phyloP scores from a whole-genome alignment of 164 flowering plant species.

The Dillenia suffruticosa region DNA sequence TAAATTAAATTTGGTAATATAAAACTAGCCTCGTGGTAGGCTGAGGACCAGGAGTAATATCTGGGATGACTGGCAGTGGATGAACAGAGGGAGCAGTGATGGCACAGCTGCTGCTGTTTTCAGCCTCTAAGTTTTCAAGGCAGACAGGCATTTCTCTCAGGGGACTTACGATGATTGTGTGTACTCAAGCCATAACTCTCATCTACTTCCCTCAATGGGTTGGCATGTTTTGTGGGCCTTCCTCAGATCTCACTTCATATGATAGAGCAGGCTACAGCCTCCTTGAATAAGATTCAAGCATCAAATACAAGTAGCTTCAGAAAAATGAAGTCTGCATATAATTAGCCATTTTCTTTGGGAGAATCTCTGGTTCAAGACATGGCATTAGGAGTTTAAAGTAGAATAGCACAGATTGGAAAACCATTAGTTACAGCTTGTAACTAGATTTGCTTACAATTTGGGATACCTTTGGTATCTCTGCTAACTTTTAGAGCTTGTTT shows the following conservation, averaged over 20 bases:
- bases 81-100: slow-evolving; percentile 63
- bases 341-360: too few relatives aligned
- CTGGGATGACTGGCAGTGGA: slow-evolving; percentile 77
- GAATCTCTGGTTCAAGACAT: too few relatives aligned
- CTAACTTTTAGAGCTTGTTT: too few relatives aligned
- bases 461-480: too few relatives aligned
- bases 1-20: too few relatives aligned
- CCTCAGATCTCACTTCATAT: slow-evolving; percentile 1
- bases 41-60: slow-evolving; percentile 54
- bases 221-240: slow-evolving; percentile 59
- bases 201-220: slow-evolving; percentile 62
- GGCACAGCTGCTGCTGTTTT: slow-evolving; percentile 49
- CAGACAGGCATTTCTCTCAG: slow-evolving; percentile 54
- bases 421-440: too few relatives aligned
- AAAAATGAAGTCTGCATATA: too few relatives aligned
- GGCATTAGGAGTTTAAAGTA: too few relatives aligned
- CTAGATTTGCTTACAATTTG: too few relatives aligned
- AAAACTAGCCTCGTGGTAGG: too few relatives aligned
- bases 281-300: slow-evolving; percentile 19
- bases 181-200: slow-evolving; percentile 34
- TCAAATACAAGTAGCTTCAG: too few relatives aligned
- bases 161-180: slow-evolving; percentile 53
- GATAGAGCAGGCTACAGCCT: slow-evolving; percentile 14
- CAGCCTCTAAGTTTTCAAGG: slow-evolving; percentile 38
- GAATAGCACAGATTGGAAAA: too few relatives aligned